Evolutionary conservation across 495 filamentous ascomycete genomes (phyloP), one percentile per base, ranked within the genome.

Genomic region (Tuber melanosporum): DNA sequence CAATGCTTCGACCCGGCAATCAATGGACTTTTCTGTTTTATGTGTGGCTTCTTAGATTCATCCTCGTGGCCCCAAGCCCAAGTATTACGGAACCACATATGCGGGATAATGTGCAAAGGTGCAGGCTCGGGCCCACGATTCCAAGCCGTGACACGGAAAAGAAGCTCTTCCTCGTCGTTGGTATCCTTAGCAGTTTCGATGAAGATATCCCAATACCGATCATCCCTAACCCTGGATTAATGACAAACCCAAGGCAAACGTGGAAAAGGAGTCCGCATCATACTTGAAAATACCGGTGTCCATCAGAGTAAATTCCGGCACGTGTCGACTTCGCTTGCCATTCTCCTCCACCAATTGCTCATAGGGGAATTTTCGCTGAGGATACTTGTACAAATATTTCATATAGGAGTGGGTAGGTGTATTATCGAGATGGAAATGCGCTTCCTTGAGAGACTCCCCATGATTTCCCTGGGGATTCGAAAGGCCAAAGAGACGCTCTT

Each of bases 331-430:
- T 32, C 94, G 91, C 74, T 87, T 89, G 43, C 91, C 92, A 82
- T 97, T 98, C 82, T 95, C 92, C 74, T 92, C 87, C 49, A 95
- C 85, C 26, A 98, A 86, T 77, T 97, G 89, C 81, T 97, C 88
- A 84, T 98, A 98, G 2, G 95, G 95, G 80, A 98, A 98, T 71
- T 91, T 89, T 81, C 88, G 88, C 86, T 98, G 95, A 0, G 95
- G 95, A 80, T 97, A 97, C 84, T 98, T 98, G 88, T 98, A 98
- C 78, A 97, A 91, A 81, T 89, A 95, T 84, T 98, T 98, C 95
- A 98, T 98, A 86, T 98, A 98, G 36, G 95, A 97, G 85, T 98
- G 95, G 12, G 87, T 86, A 6, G 95, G 95, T 42, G 92, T 96
- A 83, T 98, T 98, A 84, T 98, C 95, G 73, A 97, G 85, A 84